These are phyloP conservation scores for Lipomyces sp. DNA, from an alignment of 805 yeast genomes.

Conservation along the genomic window DNA sequence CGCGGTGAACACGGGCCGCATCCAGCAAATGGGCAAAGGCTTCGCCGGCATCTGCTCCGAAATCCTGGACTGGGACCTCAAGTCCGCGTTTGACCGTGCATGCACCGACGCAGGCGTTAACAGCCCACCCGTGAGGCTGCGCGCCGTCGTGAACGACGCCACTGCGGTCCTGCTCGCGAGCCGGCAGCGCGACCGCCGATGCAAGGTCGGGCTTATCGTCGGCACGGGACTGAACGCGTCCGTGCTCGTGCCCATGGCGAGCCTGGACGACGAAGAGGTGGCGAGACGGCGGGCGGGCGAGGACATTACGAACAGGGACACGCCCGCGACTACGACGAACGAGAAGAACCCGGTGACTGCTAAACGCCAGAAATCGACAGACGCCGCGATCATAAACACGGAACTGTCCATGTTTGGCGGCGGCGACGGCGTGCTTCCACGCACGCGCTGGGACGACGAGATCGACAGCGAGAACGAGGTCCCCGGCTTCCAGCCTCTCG, in stretches of 20 bases:
- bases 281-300: not conserved
- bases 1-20: constrained; percentile 29
- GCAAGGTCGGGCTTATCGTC: constrained; percentile 78
- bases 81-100: constrained; percentile 61
- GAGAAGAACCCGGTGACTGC: constrained; percentile 53
- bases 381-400: constrained; percentile 61
- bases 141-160: constrained; percentile 85
- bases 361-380: constrained; percentile 35
- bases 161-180: constrained; percentile 81
- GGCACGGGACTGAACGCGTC: constrained; percentile 89
- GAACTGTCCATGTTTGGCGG: constrained; percentile 93
- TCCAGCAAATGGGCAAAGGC: constrained; percentile 56
- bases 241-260: constrained; percentile 64
- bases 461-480: constrained; percentile 62
- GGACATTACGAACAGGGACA: not conserved
- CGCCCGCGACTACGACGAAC: too few species aligned
- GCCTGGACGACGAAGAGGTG: constrained; percentile 44
- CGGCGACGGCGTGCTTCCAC: constrained; percentile 57
- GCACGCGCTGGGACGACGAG: constrained; percentile 66
- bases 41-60: constrained; percentile 64
- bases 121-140: constrained; percentile 53
- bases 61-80: constrained; percentile 71
- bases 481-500: constrained; percentile 83
- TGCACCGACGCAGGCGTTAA: constrained; percentile 49
- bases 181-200: constrained; percentile 53